Conservation (phyloP, 331 rosid genomes). For the Cydonia oblonga region DNA sequence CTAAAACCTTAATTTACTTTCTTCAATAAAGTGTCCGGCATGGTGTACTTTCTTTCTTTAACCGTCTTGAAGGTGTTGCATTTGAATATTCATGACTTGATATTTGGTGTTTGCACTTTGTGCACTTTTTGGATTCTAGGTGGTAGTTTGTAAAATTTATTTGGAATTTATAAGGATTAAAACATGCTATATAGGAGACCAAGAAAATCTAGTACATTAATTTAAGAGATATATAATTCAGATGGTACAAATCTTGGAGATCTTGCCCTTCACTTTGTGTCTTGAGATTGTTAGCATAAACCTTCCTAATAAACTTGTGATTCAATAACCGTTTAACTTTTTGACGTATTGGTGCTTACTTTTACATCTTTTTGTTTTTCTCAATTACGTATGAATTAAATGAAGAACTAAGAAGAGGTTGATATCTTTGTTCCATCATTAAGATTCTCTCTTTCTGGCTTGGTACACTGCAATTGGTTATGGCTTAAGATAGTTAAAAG, state of each 20-base stretch:
- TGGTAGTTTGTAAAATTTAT: not conserved
- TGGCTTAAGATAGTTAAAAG: not conserved
- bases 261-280: not conserved
- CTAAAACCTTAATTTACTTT: not conserved
- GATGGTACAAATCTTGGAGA: not conserved
- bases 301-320: not conserved
- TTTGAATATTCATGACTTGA: not conserved
- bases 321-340: not conserved
- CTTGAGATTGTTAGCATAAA: not conserved
- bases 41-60: not conserved
- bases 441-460: not conserved
- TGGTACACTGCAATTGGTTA: not conserved
- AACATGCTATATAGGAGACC: not conserved
- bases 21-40: constrained; percentile 1
- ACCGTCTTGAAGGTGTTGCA: not conserved
- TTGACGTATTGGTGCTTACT: not conserved
- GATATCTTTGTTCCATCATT: not conserved
- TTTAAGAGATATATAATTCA: not conserved
- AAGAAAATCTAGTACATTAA: not conserved
- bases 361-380: not conserved
- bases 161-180: not conserved
- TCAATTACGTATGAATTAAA: not conserved
- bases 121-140: not conserved
- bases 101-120: not conserved
- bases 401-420: not conserved